Conservation (phyloP, 2,329 filamentous ascomycete genomes). For the Aspergillus sp. region DNA sequence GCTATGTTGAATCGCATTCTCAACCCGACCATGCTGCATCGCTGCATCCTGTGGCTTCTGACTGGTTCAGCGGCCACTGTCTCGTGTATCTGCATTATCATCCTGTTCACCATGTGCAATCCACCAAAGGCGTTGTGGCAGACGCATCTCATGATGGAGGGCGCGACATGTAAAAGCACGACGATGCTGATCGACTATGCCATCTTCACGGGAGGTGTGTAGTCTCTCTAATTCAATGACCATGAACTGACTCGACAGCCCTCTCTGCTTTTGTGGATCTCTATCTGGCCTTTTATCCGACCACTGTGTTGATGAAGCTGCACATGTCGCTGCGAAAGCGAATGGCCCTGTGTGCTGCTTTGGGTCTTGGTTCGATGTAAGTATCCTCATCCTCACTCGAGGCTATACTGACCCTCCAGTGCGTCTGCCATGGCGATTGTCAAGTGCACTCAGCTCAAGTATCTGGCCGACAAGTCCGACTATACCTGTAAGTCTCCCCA, state of each 20-base stretch:
- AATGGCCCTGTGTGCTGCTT: constrained; percentile 20
- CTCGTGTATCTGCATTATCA: constrained; percentile 32
- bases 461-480: constrained; percentile 21
- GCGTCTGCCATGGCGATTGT: constrained; percentile 27
- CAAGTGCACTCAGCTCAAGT: constrained; percentile 26
- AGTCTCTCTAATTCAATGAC: neutral
- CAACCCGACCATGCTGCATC: constrained; percentile 17
- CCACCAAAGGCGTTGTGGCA: constrained; percentile 39
- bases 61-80: constrained; percentile 24
- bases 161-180: constrained; percentile 30
- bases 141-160: constrained; percentile 17
- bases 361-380: constrained; percentile 28
- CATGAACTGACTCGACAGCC: constrained; percentile 8
- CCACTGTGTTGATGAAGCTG: constrained; percentile 25
- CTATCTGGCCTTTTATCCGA: constrained; percentile 28
- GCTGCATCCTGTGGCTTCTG: constrained; percentile 21
- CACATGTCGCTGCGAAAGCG: constrained; percentile 28
- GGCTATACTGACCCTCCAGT: constrained; percentile 11
- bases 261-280: constrained; percentile 28
- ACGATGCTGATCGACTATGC: constrained; percentile 36
- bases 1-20: constrained; percentile 23
- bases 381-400: neutral
- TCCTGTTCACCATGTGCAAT: constrained; percentile 41
- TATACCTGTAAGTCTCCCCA: constrained; percentile 21
- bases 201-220: constrained; percentile 37